Conservation (phyloP, 2,329 filamentous ascomycete genomes). For the Fusarium metavorans region DNA sequence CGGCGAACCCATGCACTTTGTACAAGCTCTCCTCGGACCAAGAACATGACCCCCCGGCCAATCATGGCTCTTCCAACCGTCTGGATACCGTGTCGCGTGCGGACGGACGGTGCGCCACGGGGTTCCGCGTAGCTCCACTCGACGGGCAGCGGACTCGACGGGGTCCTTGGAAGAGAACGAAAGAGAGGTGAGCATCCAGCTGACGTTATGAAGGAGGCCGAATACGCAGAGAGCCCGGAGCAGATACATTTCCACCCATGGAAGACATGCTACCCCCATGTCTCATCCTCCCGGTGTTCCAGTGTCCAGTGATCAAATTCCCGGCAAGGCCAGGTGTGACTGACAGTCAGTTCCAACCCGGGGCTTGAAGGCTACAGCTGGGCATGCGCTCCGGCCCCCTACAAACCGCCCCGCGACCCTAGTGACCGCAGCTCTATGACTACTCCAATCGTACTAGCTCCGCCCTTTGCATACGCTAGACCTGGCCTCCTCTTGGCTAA, state of each 20-base stretch:
- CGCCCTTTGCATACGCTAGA: constrained; percentile 38
- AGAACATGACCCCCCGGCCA: constrained; percentile 10
- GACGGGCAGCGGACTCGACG: constrained; percentile 14
- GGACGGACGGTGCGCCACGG: constrained; percentile 29
- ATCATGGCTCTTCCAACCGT: constrained; percentile 13
- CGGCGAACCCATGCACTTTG: constrained; percentile 2
- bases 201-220: neutral
- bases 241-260: neutral
- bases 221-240: neutral
- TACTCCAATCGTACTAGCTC: constrained; percentile 30
- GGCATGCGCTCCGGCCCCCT: constrained; percentile 19
- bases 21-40: constrained; percentile 14
- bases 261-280: neutral
- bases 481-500: constrained; percentile 33
- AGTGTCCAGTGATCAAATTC: constrained; percentile 27
- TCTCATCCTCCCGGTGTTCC: constrained; percentile 25
- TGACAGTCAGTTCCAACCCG: neutral
- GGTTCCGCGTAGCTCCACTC: constrained; percentile 31
- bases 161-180: neutral
- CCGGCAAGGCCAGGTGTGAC: constrained; percentile 1
- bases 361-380: constrained; percentile 10
- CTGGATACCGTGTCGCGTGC: constrained; percentile 34
- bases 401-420: constrained; percentile 2
- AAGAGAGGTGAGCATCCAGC: neutral
- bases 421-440: constrained; percentile 13